Evolutionary conservation across 306 rosid species (phyloP).

Genomic region (Amphicarpaea edgeworthii): DNA sequence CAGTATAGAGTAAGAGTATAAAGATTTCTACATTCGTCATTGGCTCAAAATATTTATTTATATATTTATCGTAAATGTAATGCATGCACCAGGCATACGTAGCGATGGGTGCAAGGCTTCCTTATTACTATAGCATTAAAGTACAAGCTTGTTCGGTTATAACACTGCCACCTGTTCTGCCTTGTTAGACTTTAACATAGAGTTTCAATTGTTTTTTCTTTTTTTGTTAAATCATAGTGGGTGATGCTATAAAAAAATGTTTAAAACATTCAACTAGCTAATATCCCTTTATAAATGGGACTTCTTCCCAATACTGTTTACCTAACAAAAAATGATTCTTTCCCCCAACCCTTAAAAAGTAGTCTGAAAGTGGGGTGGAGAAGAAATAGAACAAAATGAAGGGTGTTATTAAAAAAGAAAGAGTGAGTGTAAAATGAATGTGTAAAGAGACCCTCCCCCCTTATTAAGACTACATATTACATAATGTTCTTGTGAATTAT

Average conservation of each 20-base stretch:
- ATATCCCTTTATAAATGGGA: neutral
- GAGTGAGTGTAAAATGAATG: neutral
- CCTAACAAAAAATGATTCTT: neutral
- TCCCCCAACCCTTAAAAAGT: neutral
- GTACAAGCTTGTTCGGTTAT: constrained; percentile 28
- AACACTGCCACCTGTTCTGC: constrained; percentile 35
- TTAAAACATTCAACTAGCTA: neutral
- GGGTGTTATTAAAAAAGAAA: neutral
- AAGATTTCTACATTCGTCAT: constrained; percentile 33
- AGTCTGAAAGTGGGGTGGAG: neutral
- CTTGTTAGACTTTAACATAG: neutral
- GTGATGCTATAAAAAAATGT: neutral
- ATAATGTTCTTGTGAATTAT: neutral
- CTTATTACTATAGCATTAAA: constrained; percentile 14
- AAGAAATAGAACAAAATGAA: neutral
- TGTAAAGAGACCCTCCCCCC: neutral
- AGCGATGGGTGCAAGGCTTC: constrained; percentile 69
- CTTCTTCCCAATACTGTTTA: neutral
- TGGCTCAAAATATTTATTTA: neutral
- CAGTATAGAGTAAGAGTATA: neutral
- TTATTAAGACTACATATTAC: neutral
- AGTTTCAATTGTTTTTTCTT: neutral
- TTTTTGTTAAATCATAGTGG: neutral
- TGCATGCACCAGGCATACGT: constrained; percentile 53
- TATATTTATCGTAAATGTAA: neutral